Evolutionary conservation across 768 basidiomycete species (phyloP).

Genomic region (Trametes punicea): DNA sequence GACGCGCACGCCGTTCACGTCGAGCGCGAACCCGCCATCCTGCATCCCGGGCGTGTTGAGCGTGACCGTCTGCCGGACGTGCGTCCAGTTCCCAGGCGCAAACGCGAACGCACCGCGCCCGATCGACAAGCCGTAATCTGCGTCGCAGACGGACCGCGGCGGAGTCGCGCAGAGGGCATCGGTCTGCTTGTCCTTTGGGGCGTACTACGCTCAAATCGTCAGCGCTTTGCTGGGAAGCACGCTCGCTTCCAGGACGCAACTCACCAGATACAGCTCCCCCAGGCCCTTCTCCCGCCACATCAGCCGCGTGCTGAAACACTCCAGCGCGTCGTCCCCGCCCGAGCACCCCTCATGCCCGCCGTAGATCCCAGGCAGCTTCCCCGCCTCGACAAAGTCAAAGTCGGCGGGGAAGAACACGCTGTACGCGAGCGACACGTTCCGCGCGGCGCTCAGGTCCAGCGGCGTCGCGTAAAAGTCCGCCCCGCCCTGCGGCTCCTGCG

Average conservation of each 20-base stretch:
- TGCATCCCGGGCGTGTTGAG: slow-evolving; percentile 73
- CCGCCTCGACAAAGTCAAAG: slow-evolving; percentile 78
- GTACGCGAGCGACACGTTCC: slow-evolving; percentile 59
- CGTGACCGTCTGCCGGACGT: slow-evolving; percentile 59
- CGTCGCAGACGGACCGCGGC: slow-evolving; percentile 58
- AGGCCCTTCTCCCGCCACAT: slow-evolving; percentile 74
- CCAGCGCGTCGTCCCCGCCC: slow-evolving; percentile 65
- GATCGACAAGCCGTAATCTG: slow-evolving; percentile 68
- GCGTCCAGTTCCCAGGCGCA: slow-evolving; percentile 65
- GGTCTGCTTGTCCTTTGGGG: slow-evolving; percentile 68
- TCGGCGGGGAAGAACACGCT: slow-evolving; percentile 72
- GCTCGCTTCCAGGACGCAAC: slow-evolving; percentile 26
- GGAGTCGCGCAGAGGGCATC: slow-evolving; percentile 52
- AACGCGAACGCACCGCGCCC: slow-evolving; percentile 71
- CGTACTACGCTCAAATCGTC: slow-evolving; percentile 49
- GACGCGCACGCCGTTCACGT: slow-evolving; percentile 55
- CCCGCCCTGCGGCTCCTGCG: slow-evolving; percentile 59
- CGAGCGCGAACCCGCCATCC: slow-evolving; percentile 62
- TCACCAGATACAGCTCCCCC: slow-evolving; percentile 75
- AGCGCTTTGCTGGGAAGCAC: no score
- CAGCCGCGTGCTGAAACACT: slow-evolving; percentile 80
- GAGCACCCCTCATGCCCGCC: slow-evolving; percentile 68
- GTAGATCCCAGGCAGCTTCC: slow-evolving; percentile 82
- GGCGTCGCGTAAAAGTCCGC: slow-evolving; percentile 64
- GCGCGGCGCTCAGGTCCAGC: slow-evolving; percentile 42